Conservation (phyloP, 2,329 filamentous ascomycete genomes). For the Akanthomyces dipterigenus region DNA sequence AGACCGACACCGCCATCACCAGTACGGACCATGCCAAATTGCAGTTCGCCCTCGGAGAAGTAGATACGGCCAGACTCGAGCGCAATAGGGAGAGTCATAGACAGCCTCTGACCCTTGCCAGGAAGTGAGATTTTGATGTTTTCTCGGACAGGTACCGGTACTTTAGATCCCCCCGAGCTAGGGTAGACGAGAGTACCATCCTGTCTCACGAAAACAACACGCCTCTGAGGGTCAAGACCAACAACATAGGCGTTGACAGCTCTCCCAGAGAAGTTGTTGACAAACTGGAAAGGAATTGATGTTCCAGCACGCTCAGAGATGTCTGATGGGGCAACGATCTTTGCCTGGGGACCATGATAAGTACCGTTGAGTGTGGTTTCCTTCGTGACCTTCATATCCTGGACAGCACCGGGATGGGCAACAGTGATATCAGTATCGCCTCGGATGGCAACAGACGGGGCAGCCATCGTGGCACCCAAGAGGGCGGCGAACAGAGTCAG, state of each 20-base stretch:
- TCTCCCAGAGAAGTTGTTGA: constrained; percentile 36
- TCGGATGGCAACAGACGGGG: constrained; percentile 3
- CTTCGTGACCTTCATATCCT: constrained; percentile 29
- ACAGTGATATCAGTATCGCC: constrained; percentile 23
- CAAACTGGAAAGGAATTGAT: constrained; percentile 26
- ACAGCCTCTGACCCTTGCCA: constrained; percentile 28
- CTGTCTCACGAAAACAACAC: constrained; percentile 36
- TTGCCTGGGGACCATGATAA: constrained; percentile 15
- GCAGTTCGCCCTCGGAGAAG: constrained; percentile 35
- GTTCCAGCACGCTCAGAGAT: constrained; percentile 4
- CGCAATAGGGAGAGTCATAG: constrained; percentile 33
- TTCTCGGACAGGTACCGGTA: constrained; percentile 30
- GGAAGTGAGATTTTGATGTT: constrained; percentile 38
- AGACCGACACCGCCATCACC: constrained; percentile 27
- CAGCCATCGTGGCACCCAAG: constrained; percentile 14
- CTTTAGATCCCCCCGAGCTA: constrained; percentile 25
- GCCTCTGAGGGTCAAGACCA: constrained; percentile 32
- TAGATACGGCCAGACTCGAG: constrained; percentile 38
- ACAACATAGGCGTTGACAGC: constrained; percentile 39
- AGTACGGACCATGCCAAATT: constrained; percentile 33
- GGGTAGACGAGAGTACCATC: constrained; percentile 38
- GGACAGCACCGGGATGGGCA: constrained; percentile 23
- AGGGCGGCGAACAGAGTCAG: constrained; percentile 14
- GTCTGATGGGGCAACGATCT: background rate
- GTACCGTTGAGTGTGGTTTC: constrained; percentile 35